These are phyloP conservation scores for Chaetomidium leptoderma DNA, from an alignment of 495 filamentous ascomycete species.

Conservation along the genomic window DNA sequence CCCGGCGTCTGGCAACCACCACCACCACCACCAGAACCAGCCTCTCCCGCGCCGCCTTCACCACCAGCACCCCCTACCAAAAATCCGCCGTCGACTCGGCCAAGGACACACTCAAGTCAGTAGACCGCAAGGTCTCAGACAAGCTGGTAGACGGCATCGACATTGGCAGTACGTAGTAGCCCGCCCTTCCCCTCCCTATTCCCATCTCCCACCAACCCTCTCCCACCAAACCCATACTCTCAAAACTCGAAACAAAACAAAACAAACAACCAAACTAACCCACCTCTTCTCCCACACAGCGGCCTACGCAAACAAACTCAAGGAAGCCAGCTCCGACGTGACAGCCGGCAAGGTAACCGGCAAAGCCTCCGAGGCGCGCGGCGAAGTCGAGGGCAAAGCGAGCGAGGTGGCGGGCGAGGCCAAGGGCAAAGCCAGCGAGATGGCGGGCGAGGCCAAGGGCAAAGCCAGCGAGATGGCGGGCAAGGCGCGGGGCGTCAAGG, in stretches of 20 bases:
- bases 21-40: conserved; percentile 13
- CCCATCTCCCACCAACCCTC: not conserved
- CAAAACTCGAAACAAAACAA: not conserved
- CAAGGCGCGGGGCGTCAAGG: conserved; percentile 11
- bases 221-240: not conserved
- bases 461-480: conserved; percentile 12
- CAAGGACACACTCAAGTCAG: conserved; percentile 49
- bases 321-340: conserved; percentile 32
- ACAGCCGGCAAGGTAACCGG: conserved; percentile 30
- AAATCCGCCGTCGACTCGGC: conserved; percentile 46
- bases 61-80: conserved; percentile 35
- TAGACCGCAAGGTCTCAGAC: conserved; percentile 50
- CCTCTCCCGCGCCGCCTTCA: conserved; percentile 42
- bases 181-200: not conserved
- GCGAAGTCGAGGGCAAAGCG: conserved; percentile 23
- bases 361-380: conserved; percentile 32
- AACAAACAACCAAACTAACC: conserved; percentile 13
- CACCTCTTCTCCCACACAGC: conserved; percentile 25
- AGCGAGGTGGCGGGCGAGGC: conserved; percentile 29
- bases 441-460: conserved; percentile 35
- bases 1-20: conserved; percentile 36
- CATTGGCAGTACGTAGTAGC: conserved; percentile 40
- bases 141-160: conserved; percentile 56
- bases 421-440: conserved; percentile 31
- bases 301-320: conserved; percentile 44